Base-by-base conservation (phyloP, 169 alveolate genomes). In the Plasmodium inui region DNA sequence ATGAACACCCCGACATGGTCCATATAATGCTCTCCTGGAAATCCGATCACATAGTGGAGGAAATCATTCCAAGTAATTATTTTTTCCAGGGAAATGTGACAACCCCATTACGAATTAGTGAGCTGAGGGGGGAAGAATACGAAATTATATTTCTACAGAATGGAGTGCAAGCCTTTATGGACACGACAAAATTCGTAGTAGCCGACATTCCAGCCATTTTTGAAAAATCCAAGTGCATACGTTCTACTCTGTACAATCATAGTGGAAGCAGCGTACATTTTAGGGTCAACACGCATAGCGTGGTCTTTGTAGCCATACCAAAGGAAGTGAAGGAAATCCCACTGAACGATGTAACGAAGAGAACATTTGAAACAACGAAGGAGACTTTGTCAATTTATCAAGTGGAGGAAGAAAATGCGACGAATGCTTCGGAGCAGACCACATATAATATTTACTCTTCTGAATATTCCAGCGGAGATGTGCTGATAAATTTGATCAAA, bases 141-240 rank as follows among this genome's bases (percentile, higher is more conserved):
- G 98, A 96, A 53, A 79, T 97, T 82, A 82, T 97, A 5, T 82
- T 95, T 37, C 93, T 98, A 17, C 97, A 98, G 93, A 97, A 98
- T 76, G 99, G 99, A 44, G 97, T 96, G 34, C 94, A 96, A 72
- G 98, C 98, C 37, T 98, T 96, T 85, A 82, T 93, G 57, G 97
- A 97, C 82, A 93, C 96, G 41, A 61, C 95, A 8, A 94, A 86
- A 70, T 95, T 95, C 53, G 83, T 95, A 28, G 83, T 98, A 22
- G 96, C 98, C 14, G 99, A 98, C 74, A 94, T 98, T n/a, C 99
- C 99, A 41, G 44, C 97, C 37, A 70, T 95, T 39, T 95, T 94
- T 95, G 96, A 94, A 73, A 97, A 96, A 30, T 84, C 95, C 32
- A 92, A 79, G 28, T 95, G 96, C 80, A 79, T 96, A 14, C 83